Evolutionary conservation across 129 eudicot genomes (phyloP), one percentile per base, ranked within the genome.

Genomic region (Heracleum sosnowskyi): DNA sequence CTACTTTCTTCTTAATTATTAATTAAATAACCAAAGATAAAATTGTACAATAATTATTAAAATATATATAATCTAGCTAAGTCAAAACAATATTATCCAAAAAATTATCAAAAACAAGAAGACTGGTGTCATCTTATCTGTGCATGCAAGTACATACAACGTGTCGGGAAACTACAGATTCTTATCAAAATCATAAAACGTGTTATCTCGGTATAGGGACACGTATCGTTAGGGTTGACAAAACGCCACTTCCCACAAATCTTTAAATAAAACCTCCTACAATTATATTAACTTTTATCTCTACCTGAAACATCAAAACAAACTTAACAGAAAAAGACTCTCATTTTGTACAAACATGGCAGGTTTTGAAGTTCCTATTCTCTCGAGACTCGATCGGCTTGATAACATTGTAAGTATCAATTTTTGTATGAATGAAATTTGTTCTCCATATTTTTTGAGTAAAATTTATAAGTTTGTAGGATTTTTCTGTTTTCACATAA

Each of bases 341-440:
- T 64, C 37, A 13, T 0, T 11, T 62, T 11, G 6, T 26, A 62
- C 1, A 28, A n/a, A 31, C 10, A 76, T 76, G 80, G 35, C 83
- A 46, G 42, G 47, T 42, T 77, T 78, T 42, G 93, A 90, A 81
- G 96, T 88, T 73, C 97, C 93, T 28, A 88, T 88, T 66, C 90
- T 92, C 68, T 75, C 91, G 9, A 86, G 93, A 62, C 88, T 92
- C 33, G 88, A 88, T 76, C 96, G 93, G 12, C 93, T 92, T 2
- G 97, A 90, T 71, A 80, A 81, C 75, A 85, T 92, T 24, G 93
- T 92, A 42, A 79, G 89, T 84, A 17, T 15, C 15, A 1, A 22
- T 9, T 36, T 0, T 37, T 37, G 0, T 37, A 0, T 0, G 0
- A 31, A 4, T 69, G 2, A 1, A n/a, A 1, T 28, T 66, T 15